A percentile compares a stretch with the other conserved stretches of the same genome.
These are phyloP conservation scores for Chenopodium berlandieri DNA, from an alignment of 148 eudicot species.

Conservation along the genomic window DNA sequence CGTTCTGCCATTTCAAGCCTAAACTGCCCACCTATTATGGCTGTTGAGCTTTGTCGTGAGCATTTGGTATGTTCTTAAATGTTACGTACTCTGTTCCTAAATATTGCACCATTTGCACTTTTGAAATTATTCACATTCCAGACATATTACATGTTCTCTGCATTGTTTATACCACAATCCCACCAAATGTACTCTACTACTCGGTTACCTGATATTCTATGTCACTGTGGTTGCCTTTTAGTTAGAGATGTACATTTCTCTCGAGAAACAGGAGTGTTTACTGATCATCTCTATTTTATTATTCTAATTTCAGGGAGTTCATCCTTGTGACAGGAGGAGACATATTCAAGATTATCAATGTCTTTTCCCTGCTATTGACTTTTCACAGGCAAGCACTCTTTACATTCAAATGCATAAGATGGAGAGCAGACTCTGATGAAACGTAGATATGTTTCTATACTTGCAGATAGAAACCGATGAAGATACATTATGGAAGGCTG, in stretches of 20 bases:
- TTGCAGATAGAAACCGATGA: constrained; percentile 84
- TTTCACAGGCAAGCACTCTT: constrained; percentile 60
- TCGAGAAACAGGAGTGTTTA: background rate
- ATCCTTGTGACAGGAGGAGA: constrained; percentile 94
- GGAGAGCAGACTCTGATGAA: background rate
- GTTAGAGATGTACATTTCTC: background rate
- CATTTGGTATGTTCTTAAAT: constrained; percentile 62
- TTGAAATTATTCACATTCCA: background rate
- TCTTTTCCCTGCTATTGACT: constrained; percentile 89
- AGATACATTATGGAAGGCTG: constrained; percentile 77
- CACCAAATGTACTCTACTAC: background rate
- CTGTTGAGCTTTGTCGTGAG: constrained; percentile 90
- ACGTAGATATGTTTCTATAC: constrained; percentile 8
- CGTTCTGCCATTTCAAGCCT: constrained; percentile 93
- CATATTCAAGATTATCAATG: constrained; percentile 63
- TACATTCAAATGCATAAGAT: background rate
- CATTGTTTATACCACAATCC: background rate
- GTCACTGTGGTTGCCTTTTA: background rate
- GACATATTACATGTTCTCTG: background rate
- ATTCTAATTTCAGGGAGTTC: constrained; percentile 73
- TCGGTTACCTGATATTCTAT: background rate
- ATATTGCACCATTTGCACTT: background rate
- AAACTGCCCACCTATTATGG: constrained; percentile 75
- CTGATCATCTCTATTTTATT: background rate
- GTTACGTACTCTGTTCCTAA: too few species aligned